phyloP scores from a whole-genome alignment of 2,329 filamentous ascomycete species.

The Epichloe gansuensis region DNA sequence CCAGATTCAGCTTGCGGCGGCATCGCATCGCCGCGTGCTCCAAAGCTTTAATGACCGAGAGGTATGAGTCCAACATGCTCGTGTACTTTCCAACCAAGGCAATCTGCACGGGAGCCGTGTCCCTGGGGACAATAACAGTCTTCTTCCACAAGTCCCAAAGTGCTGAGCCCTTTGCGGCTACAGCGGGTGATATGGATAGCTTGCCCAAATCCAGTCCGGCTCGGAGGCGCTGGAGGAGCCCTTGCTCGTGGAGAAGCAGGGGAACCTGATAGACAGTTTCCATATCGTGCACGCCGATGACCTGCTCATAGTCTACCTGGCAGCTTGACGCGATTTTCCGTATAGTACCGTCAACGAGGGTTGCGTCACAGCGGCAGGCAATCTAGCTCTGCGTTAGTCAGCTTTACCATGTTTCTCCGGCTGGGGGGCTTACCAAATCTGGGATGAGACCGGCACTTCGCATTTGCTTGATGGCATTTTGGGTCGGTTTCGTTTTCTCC shows the following conservation, averaged over 20 bases:
- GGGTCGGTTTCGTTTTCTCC: conserved; percentile 95
- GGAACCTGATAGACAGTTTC: conserved; percentile 89
- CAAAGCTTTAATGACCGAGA: conserved; percentile 71
- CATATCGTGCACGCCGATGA: conserved; percentile 83
- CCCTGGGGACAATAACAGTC: conserved; percentile 40
- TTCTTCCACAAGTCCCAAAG: conserved; percentile 71
- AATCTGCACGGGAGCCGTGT: conserved; percentile 58
- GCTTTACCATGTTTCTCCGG: neutral
- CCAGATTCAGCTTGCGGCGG: conserved; percentile 61
- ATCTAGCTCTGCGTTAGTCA: conserved; percentile 39
- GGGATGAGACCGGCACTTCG: conserved; percentile 67
- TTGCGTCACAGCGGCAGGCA: conserved; percentile 77
- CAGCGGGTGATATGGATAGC: conserved; percentile 35
- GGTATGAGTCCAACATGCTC: conserved; percentile 71
- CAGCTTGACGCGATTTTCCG: conserved; percentile 84
- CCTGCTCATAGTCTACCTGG: conserved; percentile 73
- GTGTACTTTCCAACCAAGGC: conserved; percentile 89
- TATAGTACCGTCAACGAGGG: conserved; percentile 60
- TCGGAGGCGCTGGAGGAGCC: conserved; percentile 54
- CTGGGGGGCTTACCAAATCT: conserved; percentile 44
- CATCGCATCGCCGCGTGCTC: conserved; percentile 89
- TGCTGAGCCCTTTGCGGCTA: conserved; percentile 48
- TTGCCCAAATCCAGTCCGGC: conserved; percentile 52
- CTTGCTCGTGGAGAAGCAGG: conserved; percentile 65
- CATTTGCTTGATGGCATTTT: conserved; percentile 74